Base-by-base conservation (phyloP, 2,329 filamentous ascomycete genomes). In the Cladosporium sp. region DNA sequence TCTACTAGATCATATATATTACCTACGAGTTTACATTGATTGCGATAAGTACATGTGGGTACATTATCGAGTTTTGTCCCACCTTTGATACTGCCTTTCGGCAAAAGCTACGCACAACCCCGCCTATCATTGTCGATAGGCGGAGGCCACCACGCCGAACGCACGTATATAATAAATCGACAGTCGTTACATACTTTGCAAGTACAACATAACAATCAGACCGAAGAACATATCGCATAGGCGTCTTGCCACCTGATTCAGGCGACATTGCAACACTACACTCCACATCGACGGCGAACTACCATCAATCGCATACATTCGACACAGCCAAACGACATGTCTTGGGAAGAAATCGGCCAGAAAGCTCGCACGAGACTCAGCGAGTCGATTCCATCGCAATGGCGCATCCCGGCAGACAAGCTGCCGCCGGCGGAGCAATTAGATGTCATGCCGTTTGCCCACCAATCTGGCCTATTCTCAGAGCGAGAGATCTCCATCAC, bases 391-490 rank as follows among this genome's bases (percentile, higher is more conserved):
- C 81, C 82, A 1, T 49, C 68, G 1, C 75, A 83, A 59, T 84
- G 79, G 76, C 70, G 72, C 46, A 73, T 85, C 5, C 78, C 80
- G 0, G 62, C 64, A 5, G 60, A 74, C 41, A 64, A 82, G 38
- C 59, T 83, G 0, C 82, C 82, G 2, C 70, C 76, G 1, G 71
- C 72, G 0, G 69, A 72, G 29, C 75, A 80, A 58, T 67, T 76
- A 39, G 74, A 84, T 58, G 77, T 85, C 13, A 79, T 76, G 0
- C 57, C 57, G 3, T 84, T 81, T 66, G 79, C 82, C 2, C 58
- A 58, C 22, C 58, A 59, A 59, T 85, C 79, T 1, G 80, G 79
- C 2, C 82, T 82, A 73, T 82, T 86, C 55, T 79, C 70, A 1
- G 35, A 64, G 3, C 55, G 65, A n/a, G 78, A 80, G 55, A 57